Evolutionary conservation across 2,329 filamentous ascomycete species (phyloP).

Genomic region (Elsinoe arachidis): DNA sequence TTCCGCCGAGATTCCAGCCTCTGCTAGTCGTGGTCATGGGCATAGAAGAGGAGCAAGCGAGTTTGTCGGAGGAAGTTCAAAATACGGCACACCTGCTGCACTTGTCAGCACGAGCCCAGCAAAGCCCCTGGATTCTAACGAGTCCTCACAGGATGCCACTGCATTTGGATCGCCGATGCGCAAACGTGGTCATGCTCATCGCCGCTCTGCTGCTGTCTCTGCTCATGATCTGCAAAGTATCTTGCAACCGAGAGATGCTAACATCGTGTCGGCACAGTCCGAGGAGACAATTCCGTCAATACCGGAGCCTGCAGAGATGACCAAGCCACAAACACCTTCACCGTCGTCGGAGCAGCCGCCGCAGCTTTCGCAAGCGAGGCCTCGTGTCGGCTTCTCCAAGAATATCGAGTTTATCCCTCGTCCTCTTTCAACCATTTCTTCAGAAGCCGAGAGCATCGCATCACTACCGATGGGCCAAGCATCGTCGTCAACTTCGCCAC

Average conservation of each 20-base stretch:
- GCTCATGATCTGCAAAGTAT: conserved; percentile 70
- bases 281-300: not conserved
- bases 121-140: conserved; percentile 52
- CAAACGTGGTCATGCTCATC: conserved; percentile 66
- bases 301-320: no score
- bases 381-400: conserved; percentile 75
- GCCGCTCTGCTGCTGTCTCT: conserved; percentile 73
- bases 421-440: conserved; percentile 75
- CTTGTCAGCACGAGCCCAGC: conserved; percentile 62
- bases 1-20: conserved; percentile 27
- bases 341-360: conserved; percentile 9
- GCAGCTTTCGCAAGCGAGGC: conserved; percentile 33
- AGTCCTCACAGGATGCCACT: conserved; percentile 44
- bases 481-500: conserved; percentile 8
- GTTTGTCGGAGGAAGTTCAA: conserved; percentile 66
- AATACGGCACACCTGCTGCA: conserved; percentile 40
- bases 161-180: conserved; percentile 42
- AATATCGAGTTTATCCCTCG: conserved; percentile 74
- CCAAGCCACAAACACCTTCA: not conserved
- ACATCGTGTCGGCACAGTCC: conserved; percentile 26
- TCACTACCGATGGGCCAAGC: conserved; percentile 38
- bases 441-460: conserved; percentile 69
- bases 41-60: conserved; percentile 76
- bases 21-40: conserved; percentile 48
- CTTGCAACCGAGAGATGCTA: conserved; percentile 50